These are phyloP conservation scores for Gastrolobium villosum DNA, from an alignment of 306 rosid genomes.

Conservation along the genomic window DNA sequence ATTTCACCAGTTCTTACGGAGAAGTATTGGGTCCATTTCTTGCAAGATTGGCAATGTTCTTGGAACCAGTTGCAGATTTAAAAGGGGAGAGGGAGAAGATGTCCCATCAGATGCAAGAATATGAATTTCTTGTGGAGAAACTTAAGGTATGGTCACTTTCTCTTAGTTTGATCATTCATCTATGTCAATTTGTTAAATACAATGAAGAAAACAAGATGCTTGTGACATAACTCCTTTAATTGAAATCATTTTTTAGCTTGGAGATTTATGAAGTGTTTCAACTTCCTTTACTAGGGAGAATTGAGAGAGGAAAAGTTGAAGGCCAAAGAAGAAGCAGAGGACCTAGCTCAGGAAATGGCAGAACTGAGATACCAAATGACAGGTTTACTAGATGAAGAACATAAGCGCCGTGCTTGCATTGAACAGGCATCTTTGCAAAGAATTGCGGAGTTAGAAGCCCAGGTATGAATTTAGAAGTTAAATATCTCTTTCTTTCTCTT, in stretches of 20 bases:
- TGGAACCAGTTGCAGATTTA: conserved; percentile 54
- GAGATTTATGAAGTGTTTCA: conserved; percentile 42
- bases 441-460: conserved; percentile 88
- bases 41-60: conserved; percentile 54
- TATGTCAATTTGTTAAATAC: conserved; percentile 26
- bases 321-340: conserved; percentile 96
- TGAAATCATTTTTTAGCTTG: conserved; percentile 39
- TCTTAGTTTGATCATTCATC: conserved; percentile 31
- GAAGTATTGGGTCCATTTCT: conserved; percentile 62
- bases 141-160: conserved; percentile 69
- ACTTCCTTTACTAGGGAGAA: conserved; percentile 67
- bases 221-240: background rate
- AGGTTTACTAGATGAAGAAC: conserved; percentile 87
- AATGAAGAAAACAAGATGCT: conserved; percentile 8
- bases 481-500: background rate
- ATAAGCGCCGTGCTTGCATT: conserved; percentile 87
- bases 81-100: conserved; percentile 54
- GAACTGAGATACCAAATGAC: conserved; percentile 88
- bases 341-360: conserved; percentile 97
- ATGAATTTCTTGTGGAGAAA: conserved; percentile 77
- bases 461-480: conserved; percentile 63
- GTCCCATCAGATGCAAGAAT: conserved; percentile 65
- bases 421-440: conserved; percentile 93
- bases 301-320: conserved; percentile 80
- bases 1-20: conserved; percentile 62